Evolutionary conservation across 352 stramenopile genomes (phyloP).

Genomic region (Phytophthora macrochlamydospora): DNA sequence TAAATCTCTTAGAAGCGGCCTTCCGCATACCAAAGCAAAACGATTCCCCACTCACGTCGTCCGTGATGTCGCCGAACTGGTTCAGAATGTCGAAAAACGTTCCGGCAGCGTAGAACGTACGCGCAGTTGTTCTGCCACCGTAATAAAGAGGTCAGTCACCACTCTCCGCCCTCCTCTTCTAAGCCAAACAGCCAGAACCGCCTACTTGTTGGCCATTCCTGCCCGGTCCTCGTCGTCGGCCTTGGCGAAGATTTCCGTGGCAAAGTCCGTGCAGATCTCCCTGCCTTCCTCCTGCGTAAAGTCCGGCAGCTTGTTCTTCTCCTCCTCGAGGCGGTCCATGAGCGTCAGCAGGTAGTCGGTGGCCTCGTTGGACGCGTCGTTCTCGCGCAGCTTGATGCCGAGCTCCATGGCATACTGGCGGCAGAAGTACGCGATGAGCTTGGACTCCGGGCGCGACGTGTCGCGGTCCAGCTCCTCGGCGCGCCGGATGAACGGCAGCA

Average conservation of each 20-base stretch:
- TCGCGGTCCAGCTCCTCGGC: constrained; percentile 96
- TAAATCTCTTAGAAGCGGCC: constrained; percentile 2
- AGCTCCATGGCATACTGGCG: constrained; percentile 90
- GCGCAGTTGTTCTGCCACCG: constrained; percentile 86
- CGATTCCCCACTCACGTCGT: constrained; percentile 59
- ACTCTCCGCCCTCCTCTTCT: constrained; percentile 8
- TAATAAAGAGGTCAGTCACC: background rate
- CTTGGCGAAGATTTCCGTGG: constrained; percentile 93
- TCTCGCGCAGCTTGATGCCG: constrained; percentile 87
- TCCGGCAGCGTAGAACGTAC: constrained; percentile 96
- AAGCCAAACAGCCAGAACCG: background rate
- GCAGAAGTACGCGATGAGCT: constrained; percentile 96
- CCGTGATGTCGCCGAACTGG: constrained; percentile 92
- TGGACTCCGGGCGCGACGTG: constrained; percentile 88
- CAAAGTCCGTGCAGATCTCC: constrained; percentile 90
- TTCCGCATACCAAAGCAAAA: background rate
- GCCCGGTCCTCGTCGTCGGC: constrained; percentile 94
- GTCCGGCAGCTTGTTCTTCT: constrained; percentile 89
- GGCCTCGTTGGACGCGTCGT: constrained; percentile 72
- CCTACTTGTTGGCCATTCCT: constrained; percentile 88
- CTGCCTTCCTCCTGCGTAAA: constrained; percentile 93
- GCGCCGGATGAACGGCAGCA: constrained; percentile 93
- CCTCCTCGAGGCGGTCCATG: constrained; percentile 91
- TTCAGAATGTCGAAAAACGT: constrained; percentile 97
- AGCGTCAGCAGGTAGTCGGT: constrained; percentile 91